Conservation (phyloP, 1,284 basidiomycete species). For the Sporisorium graminicola region DNA sequence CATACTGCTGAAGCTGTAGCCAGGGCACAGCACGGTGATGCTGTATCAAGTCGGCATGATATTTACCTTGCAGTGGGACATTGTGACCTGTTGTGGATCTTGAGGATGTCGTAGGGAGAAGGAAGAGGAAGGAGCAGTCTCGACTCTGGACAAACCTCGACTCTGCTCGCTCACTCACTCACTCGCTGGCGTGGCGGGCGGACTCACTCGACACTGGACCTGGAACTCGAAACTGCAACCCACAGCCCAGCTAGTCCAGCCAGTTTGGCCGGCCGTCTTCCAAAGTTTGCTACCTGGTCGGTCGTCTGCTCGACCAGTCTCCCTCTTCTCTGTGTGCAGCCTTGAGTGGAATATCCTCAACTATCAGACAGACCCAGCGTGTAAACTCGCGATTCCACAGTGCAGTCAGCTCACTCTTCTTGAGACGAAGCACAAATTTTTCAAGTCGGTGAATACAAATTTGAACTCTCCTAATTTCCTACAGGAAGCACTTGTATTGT, state of each 20-base stretch:
- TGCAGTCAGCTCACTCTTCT: not conserved
- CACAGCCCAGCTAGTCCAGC: not conserved
- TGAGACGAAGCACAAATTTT: not conserved
- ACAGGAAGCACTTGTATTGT: not conserved
- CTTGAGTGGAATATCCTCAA: too few relatives aligned
- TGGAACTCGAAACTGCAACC: not conserved
- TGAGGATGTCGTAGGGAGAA: constrained; percentile 52
- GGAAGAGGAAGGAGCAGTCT: constrained; percentile 13
- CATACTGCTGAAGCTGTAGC: constrained; percentile 23
- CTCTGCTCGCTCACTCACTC: constrained; percentile 5
- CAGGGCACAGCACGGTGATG: constrained; percentile 20
- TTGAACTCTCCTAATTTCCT: not conserved
- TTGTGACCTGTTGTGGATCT: constrained; percentile 52
- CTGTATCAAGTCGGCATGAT: constrained; percentile 30
- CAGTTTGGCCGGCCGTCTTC: not conserved
- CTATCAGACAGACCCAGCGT: too few relatives aligned
- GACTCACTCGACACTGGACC: not conserved
- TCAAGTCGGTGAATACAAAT: not conserved
- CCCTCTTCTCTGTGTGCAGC: too few relatives aligned
- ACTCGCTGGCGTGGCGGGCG: not conserved
- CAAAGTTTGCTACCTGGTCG: not conserved
- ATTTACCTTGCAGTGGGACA: constrained; percentile 62
- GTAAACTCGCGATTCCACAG: too few relatives aligned
- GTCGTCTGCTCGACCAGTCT: not conserved
- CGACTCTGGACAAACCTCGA: constrained; percentile 20